phyloP scores from a whole-genome alignment of 2,329 filamentous ascomycete species.

The Aspergillus transmontanensis region DNA sequence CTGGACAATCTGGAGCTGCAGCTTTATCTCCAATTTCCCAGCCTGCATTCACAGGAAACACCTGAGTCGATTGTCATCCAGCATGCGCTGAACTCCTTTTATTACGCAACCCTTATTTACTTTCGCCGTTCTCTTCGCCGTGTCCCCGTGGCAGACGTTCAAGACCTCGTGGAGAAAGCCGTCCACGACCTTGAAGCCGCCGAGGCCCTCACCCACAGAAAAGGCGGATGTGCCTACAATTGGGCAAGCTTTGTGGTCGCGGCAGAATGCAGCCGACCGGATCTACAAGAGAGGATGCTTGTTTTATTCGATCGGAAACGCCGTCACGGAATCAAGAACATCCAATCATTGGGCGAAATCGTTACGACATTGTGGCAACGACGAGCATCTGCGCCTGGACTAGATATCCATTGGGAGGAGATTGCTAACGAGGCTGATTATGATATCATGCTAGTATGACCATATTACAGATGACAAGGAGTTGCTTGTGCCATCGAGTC shows the following conservation, averaged over 20 bases:
- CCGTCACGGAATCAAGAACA: constrained; percentile 39
- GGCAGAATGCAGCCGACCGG: constrained; percentile 33
- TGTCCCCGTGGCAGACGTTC: constrained; percentile 25
- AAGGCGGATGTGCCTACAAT: constrained; percentile 37
- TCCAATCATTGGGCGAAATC: constrained; percentile 35
- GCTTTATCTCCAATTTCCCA: constrained; percentile 29
- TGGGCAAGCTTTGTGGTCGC: constrained; percentile 42
- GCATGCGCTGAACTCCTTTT: constrained; percentile 37
- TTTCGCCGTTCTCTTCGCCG: constrained; percentile 37
- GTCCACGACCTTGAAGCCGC: constrained; percentile 36
- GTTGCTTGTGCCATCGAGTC: neutral
- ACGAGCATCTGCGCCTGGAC: constrained; percentile 17
- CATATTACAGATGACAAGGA: neutral
- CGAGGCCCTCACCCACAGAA: constrained; percentile 30
- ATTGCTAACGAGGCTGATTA: constrained; percentile 36
- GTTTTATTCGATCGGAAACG: constrained; percentile 35
- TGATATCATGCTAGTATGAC: constrained; percentile 36
- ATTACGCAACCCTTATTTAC: constrained; percentile 39
- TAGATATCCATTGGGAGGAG: constrained; percentile 36
- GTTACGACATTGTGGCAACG: constrained; percentile 35
- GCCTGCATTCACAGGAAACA: constrained; percentile 24
- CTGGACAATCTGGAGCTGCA: constrained; percentile 37
- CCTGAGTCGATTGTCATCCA: constrained; percentile 23
- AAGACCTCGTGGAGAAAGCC: constrained; percentile 35
- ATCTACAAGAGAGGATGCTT: constrained; percentile 33